These are phyloP conservation scores for Alnus rubra DNA, from an alignment of 306 rosid species.

Conservation along the genomic window DNA sequence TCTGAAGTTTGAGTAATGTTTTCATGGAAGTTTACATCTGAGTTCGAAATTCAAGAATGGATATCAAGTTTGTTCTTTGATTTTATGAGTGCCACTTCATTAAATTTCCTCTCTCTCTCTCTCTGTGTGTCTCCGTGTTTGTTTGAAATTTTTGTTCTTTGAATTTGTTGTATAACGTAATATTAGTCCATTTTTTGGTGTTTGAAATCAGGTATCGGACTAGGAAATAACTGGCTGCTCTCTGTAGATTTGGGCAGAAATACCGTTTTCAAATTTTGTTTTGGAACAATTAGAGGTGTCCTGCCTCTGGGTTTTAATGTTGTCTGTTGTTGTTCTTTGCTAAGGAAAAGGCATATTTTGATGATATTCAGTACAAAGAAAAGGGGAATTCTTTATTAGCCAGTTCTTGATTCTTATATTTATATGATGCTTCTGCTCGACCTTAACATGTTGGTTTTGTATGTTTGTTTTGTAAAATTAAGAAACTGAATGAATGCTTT, in stretches of 20 bases:
- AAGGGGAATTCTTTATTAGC: neutral
- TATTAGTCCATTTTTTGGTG: neutral
- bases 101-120: neutral
- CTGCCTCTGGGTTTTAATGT: neutral
- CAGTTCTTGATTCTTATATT: neutral
- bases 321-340: neutral
- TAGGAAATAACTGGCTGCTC: neutral
- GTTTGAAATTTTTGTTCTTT: too few species aligned
- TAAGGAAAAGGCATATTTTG: neutral
- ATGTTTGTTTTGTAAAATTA: neutral
- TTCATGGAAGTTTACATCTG: neutral
- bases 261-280: neutral
- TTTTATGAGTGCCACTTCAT: neutral
- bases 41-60: conserved; percentile 7
- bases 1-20: neutral
- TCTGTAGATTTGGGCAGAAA: neutral
- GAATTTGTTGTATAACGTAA: neutral
- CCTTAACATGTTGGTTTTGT: neutral
- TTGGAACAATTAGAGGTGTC: neutral
- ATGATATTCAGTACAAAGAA: neutral
- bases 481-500: neutral
- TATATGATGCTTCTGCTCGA: neutral
- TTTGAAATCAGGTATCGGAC: neutral
- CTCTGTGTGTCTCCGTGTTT: neutral
- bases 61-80: neutral